A percentile compares a stretch with the other conserved stretches of the same genome.
phyloP scores from a whole-genome alignment of 2,329 filamentous ascomycete genomes.

The Paraconiothyrium brasiliense region DNA sequence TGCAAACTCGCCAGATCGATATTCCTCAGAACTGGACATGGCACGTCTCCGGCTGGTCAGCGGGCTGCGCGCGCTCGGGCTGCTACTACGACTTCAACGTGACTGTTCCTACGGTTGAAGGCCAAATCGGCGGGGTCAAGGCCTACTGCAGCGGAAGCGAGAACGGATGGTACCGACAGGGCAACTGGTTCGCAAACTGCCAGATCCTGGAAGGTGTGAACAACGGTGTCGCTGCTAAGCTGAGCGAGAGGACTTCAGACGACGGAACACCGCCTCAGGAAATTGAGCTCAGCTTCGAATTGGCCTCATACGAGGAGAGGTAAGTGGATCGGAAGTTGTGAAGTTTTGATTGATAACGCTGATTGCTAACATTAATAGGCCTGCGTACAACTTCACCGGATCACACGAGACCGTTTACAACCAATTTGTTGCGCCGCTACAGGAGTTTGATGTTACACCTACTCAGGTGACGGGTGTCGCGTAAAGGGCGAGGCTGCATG shows the following conservation, averaged over 20 bases:
- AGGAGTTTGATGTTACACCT: constrained; percentile 26
- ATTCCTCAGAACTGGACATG: constrained; percentile 31
- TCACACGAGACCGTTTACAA: constrained; percentile 28
- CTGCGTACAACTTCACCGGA: constrained; percentile 31
- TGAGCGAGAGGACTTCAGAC: constrained; percentile 16
- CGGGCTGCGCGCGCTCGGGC: constrained; percentile 28
- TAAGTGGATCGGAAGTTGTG: constrained; percentile 5
- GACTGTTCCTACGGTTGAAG: constrained; percentile 24
- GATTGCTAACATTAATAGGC: constrained; percentile 13
- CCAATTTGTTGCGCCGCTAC: constrained; percentile 23
- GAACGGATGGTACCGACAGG: constrained; percentile 16
- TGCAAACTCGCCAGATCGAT: constrained; percentile 17
- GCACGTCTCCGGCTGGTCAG: constrained; percentile 29
- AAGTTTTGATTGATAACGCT: not conserved
- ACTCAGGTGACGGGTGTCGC: constrained; percentile 24
- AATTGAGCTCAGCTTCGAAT: constrained; percentile 24
- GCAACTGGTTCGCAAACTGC: constrained; percentile 25
- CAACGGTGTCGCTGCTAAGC: constrained; percentile 28
- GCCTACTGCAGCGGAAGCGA: constrained; percentile 32
- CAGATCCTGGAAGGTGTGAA: constrained; percentile 27
- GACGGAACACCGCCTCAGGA: constrained; percentile 18
- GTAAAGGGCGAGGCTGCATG: not conserved
- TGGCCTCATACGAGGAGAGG: constrained; percentile 20
- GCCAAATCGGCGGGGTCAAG: constrained; percentile 23
- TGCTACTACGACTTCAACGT: constrained; percentile 38